phyloP scores from a whole-genome alignment of 768 basidiomycete genomes.

The Tricholoma flavovirens region DNA sequence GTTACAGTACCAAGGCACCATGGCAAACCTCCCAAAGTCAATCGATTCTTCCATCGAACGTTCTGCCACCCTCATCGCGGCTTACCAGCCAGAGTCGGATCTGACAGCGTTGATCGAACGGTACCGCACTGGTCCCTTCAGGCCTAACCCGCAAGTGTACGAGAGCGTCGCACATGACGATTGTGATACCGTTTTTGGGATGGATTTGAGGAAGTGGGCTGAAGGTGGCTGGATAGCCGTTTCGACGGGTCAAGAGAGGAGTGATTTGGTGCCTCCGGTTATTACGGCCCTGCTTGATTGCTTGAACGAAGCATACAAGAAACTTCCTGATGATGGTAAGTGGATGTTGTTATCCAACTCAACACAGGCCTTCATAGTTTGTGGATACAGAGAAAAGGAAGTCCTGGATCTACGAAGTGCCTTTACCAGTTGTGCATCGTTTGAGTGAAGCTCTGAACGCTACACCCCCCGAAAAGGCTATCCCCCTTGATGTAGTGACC shows the following conservation, averaged over 20 bases:
- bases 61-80: constrained; percentile 69
- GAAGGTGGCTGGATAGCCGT: constrained; percentile 67
- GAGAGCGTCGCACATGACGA: constrained; percentile 81
- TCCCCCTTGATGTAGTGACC: constrained; percentile 44
- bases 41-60: constrained; percentile 61
- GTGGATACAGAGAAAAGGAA: constrained; percentile 65
- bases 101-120: constrained; percentile 84
- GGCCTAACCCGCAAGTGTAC: constrained; percentile 79
- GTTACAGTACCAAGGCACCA: constrained; percentile 80
- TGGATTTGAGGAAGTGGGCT: constrained; percentile 88
- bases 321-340: constrained; percentile 62
- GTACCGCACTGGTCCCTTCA: constrained; percentile 90
- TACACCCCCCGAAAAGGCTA: constrained; percentile 50
- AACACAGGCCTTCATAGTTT: neutral
- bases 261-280: constrained; percentile 67
- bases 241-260: constrained; percentile 52
- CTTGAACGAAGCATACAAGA: constrained; percentile 57
- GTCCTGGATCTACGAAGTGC: constrained; percentile 94
- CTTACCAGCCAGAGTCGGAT: constrained; percentile 87
- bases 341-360: constrained; percentile 3
- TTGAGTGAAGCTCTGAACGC: constrained; percentile 82
- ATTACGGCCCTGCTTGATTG: constrained; percentile 60
- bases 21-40: constrained; percentile 65
- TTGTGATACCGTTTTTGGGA: constrained; percentile 84
- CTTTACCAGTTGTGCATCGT: constrained; percentile 75